Evolutionary conservation across 2,329 filamentous ascomycete genomes (phyloP), one percentile per base, ranked within the genome.

Genomic region (Teratosphaeriaceae sp.): DNA sequence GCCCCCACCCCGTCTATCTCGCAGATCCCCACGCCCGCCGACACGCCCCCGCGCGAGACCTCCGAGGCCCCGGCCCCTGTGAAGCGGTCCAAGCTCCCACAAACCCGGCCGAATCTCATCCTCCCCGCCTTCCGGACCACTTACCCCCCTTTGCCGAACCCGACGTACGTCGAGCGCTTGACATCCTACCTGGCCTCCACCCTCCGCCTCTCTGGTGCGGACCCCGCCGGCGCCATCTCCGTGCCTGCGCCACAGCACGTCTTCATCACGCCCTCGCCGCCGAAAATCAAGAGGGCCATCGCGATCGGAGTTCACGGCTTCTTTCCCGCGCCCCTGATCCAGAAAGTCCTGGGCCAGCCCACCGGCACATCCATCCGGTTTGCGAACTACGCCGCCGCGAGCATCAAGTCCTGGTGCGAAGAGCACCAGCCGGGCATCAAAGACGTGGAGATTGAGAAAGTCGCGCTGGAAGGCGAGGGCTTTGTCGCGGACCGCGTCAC

Each of bases 291-390:
- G 58, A 92, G 84, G 52, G 92, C 92, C 11, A 74, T 98, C 4
- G 88, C 89, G 1, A 95, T 98, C 52, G 92, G 92, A 29, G 80
- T 98, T 1, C 92, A 98, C 63, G 92, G 92, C 1, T 84, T 94
- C 47, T 96, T 97, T 52, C 92, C 92, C 1, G 88, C 88, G 0
- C 79, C 84, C 0, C 78, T 94, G 31, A 74, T 98, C 26, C 83
- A 92, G n/a, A 85, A 84, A 16, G 85, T 98, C 53, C 82, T 97
- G 13, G 92, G 92, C 0, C 90, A 95, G 55, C 92, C 92, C 0
- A 98, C 89, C 0, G 92, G 92, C 5, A 98, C 92, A 1, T 97
- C 90, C 0, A 80, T 97, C 44, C 83, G 88, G 30, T 98, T 98
- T 60, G 88, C 89, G 8, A 90, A 85, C 50, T 83, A 90, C 58